Base-by-base conservation (phyloP, 345 rosid genomes). In the Kernera saxatilis region DNA sequence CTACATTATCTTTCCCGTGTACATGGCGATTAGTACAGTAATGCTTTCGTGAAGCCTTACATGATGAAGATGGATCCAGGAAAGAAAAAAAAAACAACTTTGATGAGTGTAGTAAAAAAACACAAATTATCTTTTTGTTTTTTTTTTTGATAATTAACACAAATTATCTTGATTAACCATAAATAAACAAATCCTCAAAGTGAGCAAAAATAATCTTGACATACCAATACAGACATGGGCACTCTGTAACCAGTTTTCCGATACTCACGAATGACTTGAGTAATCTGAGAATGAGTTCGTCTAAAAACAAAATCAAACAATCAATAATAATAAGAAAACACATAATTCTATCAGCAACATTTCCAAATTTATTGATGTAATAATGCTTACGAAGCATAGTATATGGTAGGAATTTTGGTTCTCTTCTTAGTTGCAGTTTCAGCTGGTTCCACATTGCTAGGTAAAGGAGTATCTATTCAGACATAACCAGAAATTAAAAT, bases 231-330 rank as follows among this genome's bases (percentile, higher is more conserved):
- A 39, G 96, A 85, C 98, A 93, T 93, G 17, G 96, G 93, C 59
- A 89, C 98, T 67, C 97, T 83, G 74, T 93, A 93, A 30, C 88
- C 70, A 79, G 98, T 91, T 78, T 93, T 93, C 73, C 80, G 70
- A 71, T 87, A 93, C 73, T 93, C 98, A 23, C 86, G 86, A 50
- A 93, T 80, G 66, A 87, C 92, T 82, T 93, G 98, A 35, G 97
- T 84, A 74, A 93, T 83, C 79, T 93, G 97, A 54, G 97, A 85
- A 77, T 93, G 98, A 3, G 97, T 93, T 83, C 98, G 89, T 91
- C 98, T 93, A 51, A 59, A 8, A 73, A 55, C 27, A 70, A 41
- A 64, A 36, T 32, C 33, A 61, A 79, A 22, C 40, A 51, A 60
- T 43, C 53, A 60, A 9, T 12, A 17, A 41, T 9, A 21, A 40